These are phyloP conservation scores for Solanum chacoense DNA, from an alignment of 305 asterid genomes.

Conservation along the genomic window DNA sequence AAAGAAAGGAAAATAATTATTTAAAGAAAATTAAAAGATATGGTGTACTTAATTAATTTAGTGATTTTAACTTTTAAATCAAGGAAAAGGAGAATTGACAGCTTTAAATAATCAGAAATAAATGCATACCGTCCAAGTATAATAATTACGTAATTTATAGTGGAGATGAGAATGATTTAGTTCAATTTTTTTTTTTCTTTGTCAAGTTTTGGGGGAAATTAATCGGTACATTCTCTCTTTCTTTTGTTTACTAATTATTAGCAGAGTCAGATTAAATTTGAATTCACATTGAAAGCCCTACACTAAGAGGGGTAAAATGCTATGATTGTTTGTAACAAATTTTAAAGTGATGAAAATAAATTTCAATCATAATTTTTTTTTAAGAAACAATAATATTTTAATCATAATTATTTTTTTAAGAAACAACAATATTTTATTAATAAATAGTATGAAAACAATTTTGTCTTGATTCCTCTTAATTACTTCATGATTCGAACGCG, in stretches of 20 bases:
- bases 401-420: too few species aligned
- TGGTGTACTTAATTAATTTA: neutral
- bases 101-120: neutral
- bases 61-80: neutral
- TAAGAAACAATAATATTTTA: too few species aligned
- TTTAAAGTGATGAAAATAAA: too few species aligned
- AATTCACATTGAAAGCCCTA: accelerated
- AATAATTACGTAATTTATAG: neutral
- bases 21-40: neutral
- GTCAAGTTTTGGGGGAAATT: neutral
- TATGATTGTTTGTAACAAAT: too few species aligned
- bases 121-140: neutral
- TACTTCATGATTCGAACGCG: neutral
- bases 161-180: neutral
- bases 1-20: neutral
- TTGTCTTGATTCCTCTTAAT: neutral
- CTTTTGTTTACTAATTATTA: too few species aligned
- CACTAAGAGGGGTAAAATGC: neutral
- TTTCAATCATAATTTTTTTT: too few species aligned
- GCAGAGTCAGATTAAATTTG: too few species aligned
- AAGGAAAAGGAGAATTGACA: slow-evolving; percentile 2
- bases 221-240: neutral
- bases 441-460: neutral
- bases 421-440: too few species aligned
- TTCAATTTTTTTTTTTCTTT: neutral